Conservation (phyloP, 2,329 filamentous ascomycete species). For the Claviceps purpurea region DNA sequence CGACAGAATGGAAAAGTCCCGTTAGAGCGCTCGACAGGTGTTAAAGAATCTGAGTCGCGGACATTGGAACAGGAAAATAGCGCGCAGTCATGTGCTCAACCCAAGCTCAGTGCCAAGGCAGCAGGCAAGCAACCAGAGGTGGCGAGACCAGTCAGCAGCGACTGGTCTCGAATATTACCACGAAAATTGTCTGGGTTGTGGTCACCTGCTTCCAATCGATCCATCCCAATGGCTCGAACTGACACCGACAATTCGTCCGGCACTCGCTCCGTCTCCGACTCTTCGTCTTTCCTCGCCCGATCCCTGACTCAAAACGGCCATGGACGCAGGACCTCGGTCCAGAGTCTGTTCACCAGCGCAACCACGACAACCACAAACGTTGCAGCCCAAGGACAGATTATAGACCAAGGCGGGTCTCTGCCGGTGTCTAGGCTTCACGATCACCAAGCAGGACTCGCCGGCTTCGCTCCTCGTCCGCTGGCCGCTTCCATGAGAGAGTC, state of each 20-base stretch:
- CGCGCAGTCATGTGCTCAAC: not conserved
- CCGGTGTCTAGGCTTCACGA: constrained; percentile 14
- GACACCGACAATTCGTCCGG: constrained; percentile 5
- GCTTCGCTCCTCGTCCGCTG: constrained; percentile 11
- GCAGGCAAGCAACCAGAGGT: constrained; percentile 33
- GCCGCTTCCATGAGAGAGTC: constrained; percentile 20
- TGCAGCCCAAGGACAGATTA: constrained; percentile 29
- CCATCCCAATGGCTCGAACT: constrained; percentile 1
- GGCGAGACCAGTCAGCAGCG: constrained; percentile 7
- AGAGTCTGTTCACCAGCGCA: constrained; percentile 21
- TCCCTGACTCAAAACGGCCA: constrained; percentile 21
- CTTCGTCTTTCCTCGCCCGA: constrained; percentile 16
- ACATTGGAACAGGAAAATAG: not conserved
- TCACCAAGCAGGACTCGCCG: constrained; percentile 12
- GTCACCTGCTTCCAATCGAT: constrained; percentile 2
- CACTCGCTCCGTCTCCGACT: constrained; percentile 3
- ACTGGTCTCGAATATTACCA: constrained; percentile 7
- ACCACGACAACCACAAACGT: constrained; percentile 28
- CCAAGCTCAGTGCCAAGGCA: constrained; percentile 28
- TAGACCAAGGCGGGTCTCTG: constrained; percentile 23
- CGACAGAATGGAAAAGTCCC: constrained; percentile 14
- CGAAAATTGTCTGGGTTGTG: constrained; percentile 1
- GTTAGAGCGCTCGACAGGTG: constrained; percentile 10
- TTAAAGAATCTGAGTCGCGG: not conserved
- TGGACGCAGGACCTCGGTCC: constrained; percentile 9